phyloP scores from a whole-genome alignment of 2,329 filamentous ascomycete genomes.

The Magnaporthiopsis rhizophila region DNA sequence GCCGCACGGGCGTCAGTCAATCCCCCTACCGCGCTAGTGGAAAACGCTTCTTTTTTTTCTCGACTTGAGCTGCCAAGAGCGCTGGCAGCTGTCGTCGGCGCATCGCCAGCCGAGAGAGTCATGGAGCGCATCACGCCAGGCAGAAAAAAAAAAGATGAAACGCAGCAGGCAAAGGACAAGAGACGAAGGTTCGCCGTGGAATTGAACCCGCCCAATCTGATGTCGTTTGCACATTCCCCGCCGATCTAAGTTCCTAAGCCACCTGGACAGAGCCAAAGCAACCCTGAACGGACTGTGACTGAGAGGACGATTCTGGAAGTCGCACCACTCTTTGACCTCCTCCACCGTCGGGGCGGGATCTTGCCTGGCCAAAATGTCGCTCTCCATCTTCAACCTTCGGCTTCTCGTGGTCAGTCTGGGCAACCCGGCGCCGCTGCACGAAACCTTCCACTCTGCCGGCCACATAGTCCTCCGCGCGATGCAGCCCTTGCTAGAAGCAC shows the following conservation, averaged over 20 bases:
- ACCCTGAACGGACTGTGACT: background rate
- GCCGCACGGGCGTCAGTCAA: background rate
- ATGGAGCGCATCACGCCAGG: background rate
- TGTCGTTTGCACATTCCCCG: background rate
- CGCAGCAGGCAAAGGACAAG: background rate
- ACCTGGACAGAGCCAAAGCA: background rate
- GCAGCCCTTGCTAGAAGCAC: conserved; percentile 36
- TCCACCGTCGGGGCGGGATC: background rate
- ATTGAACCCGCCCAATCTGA: background rate
- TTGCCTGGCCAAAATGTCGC: background rate
- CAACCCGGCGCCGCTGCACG: conserved; percentile 67
- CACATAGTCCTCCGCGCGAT: conserved; percentile 66
- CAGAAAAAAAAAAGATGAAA: background rate
- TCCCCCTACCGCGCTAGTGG: background rate
- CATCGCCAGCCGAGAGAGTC: background rate
- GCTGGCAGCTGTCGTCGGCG: background rate
- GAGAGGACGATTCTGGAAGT: background rate
- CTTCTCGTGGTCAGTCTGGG: conserved; percentile 83
- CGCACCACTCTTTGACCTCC: background rate
- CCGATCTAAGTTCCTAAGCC: background rate
- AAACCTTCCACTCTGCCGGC: conserved; percentile 80
- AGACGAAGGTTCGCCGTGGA: background rate
- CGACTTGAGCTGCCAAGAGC: background rate
- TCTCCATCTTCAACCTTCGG: conserved; percentile 26
- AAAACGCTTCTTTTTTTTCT: background rate